phyloP scores from a whole-genome alignment of 768 basidiomycete species.

The Boletus rufocinnamomeus region DNA sequence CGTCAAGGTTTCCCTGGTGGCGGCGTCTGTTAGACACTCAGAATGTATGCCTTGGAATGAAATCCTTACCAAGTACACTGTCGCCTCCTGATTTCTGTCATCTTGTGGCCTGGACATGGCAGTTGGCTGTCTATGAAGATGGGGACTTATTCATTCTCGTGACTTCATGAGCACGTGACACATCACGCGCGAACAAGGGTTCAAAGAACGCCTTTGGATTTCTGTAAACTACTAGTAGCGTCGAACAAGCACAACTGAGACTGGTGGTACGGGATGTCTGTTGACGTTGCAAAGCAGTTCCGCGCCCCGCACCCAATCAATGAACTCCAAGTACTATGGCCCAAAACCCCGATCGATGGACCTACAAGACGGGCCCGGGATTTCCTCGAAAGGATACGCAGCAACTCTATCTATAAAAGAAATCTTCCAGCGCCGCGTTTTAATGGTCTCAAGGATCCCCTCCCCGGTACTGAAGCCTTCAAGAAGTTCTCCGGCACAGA shows the following conservation, averaged over 20 bases:
- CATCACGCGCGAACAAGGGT: background rate
- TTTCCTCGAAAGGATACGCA: background rate
- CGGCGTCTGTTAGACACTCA: background rate
- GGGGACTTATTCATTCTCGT: background rate
- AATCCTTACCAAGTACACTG: constrained; percentile 73
- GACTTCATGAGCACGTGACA: background rate
- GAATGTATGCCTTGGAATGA: background rate
- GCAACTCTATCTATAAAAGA: background rate
- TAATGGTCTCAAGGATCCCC: background rate
- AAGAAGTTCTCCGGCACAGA: background rate
- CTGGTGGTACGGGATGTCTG: background rate
- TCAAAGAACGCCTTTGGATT: no score
- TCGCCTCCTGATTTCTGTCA: constrained; percentile 90
- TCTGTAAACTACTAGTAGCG: background rate
- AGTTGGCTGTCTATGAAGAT: background rate
- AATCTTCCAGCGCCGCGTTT: background rate
- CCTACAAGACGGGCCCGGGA: background rate
- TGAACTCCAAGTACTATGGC: background rate
- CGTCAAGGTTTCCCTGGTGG: constrained; percentile 90
- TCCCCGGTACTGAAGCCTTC: background rate
- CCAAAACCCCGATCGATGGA: background rate
- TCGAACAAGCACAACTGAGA: background rate
- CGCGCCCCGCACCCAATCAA: background rate
- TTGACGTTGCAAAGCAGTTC: background rate
- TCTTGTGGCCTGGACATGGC: constrained; percentile 63